Evolutionary conservation across 1,284 basidiomycete genomes (phyloP), one percentile per base, ranked within the genome.

Genomic region (Ceratobasidium sp.): DNA sequence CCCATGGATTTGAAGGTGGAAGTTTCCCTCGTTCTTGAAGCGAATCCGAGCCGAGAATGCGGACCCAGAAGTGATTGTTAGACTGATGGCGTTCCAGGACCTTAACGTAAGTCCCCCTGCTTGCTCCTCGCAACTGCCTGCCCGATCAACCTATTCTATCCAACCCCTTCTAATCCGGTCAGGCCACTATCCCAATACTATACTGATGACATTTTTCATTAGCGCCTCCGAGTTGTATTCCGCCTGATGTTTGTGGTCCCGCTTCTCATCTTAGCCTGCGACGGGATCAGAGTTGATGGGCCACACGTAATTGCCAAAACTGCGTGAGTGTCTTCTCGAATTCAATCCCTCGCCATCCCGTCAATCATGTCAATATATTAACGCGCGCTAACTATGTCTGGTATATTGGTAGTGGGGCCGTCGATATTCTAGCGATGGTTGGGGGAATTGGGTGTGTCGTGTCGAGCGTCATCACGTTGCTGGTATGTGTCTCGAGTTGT

Each of bases 381-480:
- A 26, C 20, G 39, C 33, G 42, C 6, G 42, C 61, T 64, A 64
- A 64, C 61, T 26, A 23, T 44, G 15, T 61, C 23, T 23, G 51
- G 28, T 58, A 26, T 64, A 26, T 64, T 64, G 42, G 61, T 64
- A 76, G 73, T 40, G 73, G 73, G 15, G 61, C 63, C 2, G 73
- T 66, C 89, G 93, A 94, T 83, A 89, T 93, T 80, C 86, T 94
- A 9, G 84, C 91, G 68, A 91, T 93, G 89, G 82, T 91, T 63
- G 91, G 90, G 18, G 92, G 88, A 13, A 88, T 94, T 42, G 93
- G 93, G 9, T 91, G 91, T 81, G 90, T 93, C 82, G 87, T 93
- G n/a, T 94, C 92, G 2, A 93, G 92, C 40, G 89, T 90, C 39
- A 93, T 94, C 58, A 94, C 93, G 0, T 87, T 94, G 55, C 87